Base-by-base conservation (phyloP, 148 eudicot species). In the Agrostemma githago region DNA sequence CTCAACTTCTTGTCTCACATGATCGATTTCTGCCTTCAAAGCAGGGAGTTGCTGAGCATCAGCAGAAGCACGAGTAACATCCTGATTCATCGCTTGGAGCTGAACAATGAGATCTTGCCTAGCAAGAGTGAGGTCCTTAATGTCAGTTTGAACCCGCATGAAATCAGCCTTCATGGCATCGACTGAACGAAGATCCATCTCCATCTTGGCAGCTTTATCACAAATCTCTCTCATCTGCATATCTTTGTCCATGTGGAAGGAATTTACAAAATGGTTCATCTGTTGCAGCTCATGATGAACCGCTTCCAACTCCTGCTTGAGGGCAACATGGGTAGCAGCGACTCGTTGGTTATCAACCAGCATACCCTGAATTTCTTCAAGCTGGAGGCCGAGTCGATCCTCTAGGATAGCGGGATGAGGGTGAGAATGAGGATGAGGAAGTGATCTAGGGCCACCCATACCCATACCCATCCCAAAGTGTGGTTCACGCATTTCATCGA, bases 271-370 rank as follows among this genome's bases (percentile, higher is more conserved):
- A 60, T 89, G 89, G 37, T 81, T 81, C 9, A 89, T 86, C 17
- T 79, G 76, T 72, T 91, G 92, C 80, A 93, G 79, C 81, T 93
- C 92, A 41, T 79, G 80, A 72, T 89, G 98, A 60, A 86, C 83
- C 46, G 85, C 84, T 80, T 93, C 98, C 58, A 93, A 53, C 75
- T 93, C 98, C 82, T 91, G 97, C 81, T 84, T 93, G 73, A 93
- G 88, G 9, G 98, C 97, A 74, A 93, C 98, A 79, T 93, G 98
- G 20, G 97, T 91, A 0, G 92, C 95, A 42, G 98, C 95, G 66
- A 89, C 82, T 48, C 92, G 79, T 76, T 93, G 98, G 75, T 93
- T 93, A 79, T 91, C 98, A 60, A 79, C 83, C 57, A 93, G 78
- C 58, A 93, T 74, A 5, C 76, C 91, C 71, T 93, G 97, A 67